A percentile compares a stretch with the other conserved stretches of the same genome.
These are phyloP conservation scores for Alternaria ventricosa DNA, from an alignment of 2,329 filamentous ascomycete species.

Conservation along the genomic window DNA sequence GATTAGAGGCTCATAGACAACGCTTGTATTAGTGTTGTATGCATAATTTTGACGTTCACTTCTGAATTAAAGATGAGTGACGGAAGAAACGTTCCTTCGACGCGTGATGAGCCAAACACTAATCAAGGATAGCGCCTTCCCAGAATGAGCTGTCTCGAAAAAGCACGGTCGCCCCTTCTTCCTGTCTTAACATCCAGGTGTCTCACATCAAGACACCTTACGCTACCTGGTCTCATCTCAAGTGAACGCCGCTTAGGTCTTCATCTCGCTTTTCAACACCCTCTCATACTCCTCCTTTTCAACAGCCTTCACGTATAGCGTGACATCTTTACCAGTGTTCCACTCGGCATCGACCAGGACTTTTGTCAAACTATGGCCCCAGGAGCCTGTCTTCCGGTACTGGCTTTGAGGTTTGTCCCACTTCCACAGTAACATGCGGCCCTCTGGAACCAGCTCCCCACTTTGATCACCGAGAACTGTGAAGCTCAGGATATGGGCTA, in stretches of 20 bases:
- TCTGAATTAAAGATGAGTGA: background rate
- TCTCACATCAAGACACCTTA: background rate
- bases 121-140: background rate
- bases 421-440: background rate
- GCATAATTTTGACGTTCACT: background rate
- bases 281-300: background rate
- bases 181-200: background rate
- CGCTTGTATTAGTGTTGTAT: background rate
- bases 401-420: background rate
- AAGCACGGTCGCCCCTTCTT: background rate
- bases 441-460: background rate
- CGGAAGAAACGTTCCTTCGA: background rate
- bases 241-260: background rate
- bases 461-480: background rate
- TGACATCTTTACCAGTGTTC: background rate
- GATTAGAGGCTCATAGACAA: background rate
- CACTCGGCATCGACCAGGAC: background rate
- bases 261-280: background rate
- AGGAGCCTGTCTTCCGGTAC: background rate
- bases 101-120: background rate
- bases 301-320: background rate
- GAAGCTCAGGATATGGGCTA: background rate
- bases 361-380: background rate
- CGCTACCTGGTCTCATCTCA: background rate
- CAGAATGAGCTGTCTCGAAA: background rate